A percentile compares a stretch with the other conserved stretches of the same genome.
Conservation (phyloP, 345 rosid species). For the Citrus hindsii region DNA sequence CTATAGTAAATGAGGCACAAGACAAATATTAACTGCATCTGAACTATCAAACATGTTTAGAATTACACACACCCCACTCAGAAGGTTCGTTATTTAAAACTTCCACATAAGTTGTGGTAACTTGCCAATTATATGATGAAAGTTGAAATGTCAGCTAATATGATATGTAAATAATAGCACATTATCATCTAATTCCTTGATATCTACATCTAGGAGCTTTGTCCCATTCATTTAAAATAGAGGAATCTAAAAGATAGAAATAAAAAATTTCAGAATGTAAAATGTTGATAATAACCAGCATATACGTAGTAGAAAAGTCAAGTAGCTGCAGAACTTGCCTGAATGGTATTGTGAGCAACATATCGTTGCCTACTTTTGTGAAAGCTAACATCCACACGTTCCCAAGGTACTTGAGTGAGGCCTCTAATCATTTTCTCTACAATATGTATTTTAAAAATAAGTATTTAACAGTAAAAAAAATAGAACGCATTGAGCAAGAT, state of each 20-base stretch:
- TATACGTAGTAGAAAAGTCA: neutral
- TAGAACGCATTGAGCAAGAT: neutral
- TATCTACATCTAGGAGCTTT: neutral
- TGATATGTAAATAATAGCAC: neutral
- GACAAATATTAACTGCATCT: neutral
- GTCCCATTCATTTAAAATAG: neutral
- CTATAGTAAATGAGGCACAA: too few relatives aligned
- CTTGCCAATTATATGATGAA: neutral
- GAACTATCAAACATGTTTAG: neutral
- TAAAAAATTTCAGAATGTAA: neutral
- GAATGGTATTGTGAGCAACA: slow-evolving; percentile 80
- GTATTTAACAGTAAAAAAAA: neutral
- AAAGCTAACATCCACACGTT: slow-evolving; percentile 91
- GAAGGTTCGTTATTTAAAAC: neutral
- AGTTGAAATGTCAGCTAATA: neutral
- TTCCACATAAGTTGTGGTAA: neutral
- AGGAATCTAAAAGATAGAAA: neutral
- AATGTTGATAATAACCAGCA: neutral
- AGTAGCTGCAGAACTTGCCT: slow-evolving; percentile 47
- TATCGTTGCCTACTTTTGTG: slow-evolving; percentile 75
- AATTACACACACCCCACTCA: neutral
- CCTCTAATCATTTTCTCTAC: slow-evolving; percentile 87
- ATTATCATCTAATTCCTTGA: neutral
- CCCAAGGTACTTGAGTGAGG: slow-evolving; percentile 79
- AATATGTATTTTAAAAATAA: neutral